Conservation (phyloP, 2,329 filamentous ascomycete species). For the Aspergillus pseudotamarii region DNA sequence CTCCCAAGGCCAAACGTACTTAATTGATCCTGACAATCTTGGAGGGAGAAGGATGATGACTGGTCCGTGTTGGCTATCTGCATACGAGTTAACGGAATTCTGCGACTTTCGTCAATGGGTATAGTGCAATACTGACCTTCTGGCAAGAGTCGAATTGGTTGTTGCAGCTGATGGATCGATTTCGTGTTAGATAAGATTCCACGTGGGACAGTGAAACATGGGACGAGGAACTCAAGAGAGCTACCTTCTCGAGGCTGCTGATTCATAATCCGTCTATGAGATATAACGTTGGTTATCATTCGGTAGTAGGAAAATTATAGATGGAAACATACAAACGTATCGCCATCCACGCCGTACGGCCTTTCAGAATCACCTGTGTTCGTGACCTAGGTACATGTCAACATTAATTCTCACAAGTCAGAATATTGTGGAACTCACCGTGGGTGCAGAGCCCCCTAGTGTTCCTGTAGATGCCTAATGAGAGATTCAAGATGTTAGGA, state of each 20-base stretch:
- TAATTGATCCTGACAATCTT: slow-evolving; percentile 22
- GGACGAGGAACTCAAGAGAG: background rate
- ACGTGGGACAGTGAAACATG: background rate
- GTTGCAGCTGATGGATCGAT: slow-evolving; percentile 20
- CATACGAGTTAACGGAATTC: background rate
- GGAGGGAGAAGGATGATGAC: slow-evolving; percentile 14
- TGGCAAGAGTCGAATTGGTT: slow-evolving; percentile 27
- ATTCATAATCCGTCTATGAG: slow-evolving; percentile 22
- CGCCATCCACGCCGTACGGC: slow-evolving; percentile 27
- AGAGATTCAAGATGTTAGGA: background rate
- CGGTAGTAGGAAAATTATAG: background rate
- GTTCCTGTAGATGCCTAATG: slow-evolving; percentile 9
- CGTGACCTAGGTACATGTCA: slow-evolving; percentile 15
- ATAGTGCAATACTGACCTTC: slow-evolving; percentile 9
- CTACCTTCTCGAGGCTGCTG: slow-evolving; percentile 26
- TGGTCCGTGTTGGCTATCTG: slow-evolving; percentile 20
- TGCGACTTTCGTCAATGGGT: background rate
- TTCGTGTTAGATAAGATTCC: background rate
- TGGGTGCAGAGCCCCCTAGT: slow-evolving; percentile 13
- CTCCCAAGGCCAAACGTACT: slow-evolving; percentile 6
- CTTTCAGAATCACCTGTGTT: slow-evolving; percentile 21
- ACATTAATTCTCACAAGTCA: background rate
- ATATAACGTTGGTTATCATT: background rate
- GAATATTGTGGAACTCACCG: slow-evolving; percentile 9
- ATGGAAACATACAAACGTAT: slow-evolving; percentile 24